Evolutionary conservation across 805 yeast genomes (phyloP).

Genomic region (Candida jianshihensis): DNA sequence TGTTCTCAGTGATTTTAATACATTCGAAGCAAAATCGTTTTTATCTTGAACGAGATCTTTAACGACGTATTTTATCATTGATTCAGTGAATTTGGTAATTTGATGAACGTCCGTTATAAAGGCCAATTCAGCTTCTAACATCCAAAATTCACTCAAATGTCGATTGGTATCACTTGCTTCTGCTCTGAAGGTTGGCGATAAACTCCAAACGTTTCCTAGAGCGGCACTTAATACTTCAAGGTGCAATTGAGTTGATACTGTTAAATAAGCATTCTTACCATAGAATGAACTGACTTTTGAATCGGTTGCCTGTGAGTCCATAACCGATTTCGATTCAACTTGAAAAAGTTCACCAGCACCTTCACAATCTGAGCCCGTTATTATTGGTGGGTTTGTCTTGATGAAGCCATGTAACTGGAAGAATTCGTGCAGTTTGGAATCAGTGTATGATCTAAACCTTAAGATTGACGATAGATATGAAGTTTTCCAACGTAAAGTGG

Average conservation of each 20-base stretch:
- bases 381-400: conserved; percentile 79
- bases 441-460: conserved; percentile 66
- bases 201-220: conserved; percentile 75
- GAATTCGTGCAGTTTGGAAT: conserved; percentile 43
- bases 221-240: conserved; percentile 75
- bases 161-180: conserved; percentile 87
- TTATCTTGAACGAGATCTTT: conserved; percentile 22
- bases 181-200: conserved; percentile 91
- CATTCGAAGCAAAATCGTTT: conserved; percentile 18
- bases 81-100: conserved; percentile 60
- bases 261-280: conserved; percentile 60
- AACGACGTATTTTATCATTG: conserved; percentile 54
- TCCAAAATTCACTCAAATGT: conserved; percentile 94
- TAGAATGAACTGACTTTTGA: conserved; percentile 38
- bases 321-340: conserved; percentile 32
- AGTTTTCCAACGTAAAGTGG: conserved; percentile 73
- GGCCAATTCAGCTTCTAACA: conserved; percentile 88
- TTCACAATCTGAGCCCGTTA: conserved; percentile 91
- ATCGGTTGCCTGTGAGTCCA: conserved; percentile 4
- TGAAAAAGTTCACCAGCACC: conserved; percentile 92
- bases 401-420: conserved; percentile 48
- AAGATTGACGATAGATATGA: conserved; percentile 56
- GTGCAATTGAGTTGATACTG: conserved; percentile 92
- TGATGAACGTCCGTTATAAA: conserved; percentile 52
- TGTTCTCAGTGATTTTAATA: conserved; percentile 29